Percentiles rank a stretch among this genome's conserved stretches.
Evolutionary conservation across 495 filamentous ascomycete species (phyloP).

Genomic region (Lepidopterella palustris): DNA sequence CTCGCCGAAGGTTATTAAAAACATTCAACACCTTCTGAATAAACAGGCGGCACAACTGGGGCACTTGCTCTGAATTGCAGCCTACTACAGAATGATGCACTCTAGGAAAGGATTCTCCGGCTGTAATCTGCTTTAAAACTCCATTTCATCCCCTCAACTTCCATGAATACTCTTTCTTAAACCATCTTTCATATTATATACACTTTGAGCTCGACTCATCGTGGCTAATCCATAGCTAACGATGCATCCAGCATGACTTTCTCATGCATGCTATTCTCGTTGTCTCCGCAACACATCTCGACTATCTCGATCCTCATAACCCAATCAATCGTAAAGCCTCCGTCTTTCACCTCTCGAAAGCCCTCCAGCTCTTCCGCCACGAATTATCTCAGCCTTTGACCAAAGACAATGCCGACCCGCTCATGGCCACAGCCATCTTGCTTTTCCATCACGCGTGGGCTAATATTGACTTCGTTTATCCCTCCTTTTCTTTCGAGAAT

Average conservation of each 20-base stretch:
- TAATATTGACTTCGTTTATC: not conserved
- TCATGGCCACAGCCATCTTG: not conserved
- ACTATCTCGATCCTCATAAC: not conserved
- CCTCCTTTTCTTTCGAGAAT: not conserved
- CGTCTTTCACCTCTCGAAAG: not conserved
- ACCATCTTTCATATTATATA: no score
- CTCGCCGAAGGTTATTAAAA: no score
- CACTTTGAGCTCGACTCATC: no score
- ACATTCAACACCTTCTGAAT: no score
- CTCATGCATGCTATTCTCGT: constrained; percentile 3
- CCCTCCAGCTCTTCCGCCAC: not conserved
- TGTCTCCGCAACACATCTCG: not conserved
- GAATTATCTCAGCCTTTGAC: not conserved
- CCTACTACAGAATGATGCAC: no score
- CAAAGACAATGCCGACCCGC: not conserved
- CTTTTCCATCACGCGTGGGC: not conserved
- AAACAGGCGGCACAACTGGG: no score
- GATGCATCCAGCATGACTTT: not conserved
- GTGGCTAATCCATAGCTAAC: no score
- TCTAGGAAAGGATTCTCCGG: no score
- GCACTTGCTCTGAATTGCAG: no score
- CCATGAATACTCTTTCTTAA: no score
- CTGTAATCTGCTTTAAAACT: no score
- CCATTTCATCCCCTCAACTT: no score
- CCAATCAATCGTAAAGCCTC: not conserved